phyloP scores from a whole-genome alignment of 768 basidiomycete species.

The Hemileccinum rubropunctum region DNA sequence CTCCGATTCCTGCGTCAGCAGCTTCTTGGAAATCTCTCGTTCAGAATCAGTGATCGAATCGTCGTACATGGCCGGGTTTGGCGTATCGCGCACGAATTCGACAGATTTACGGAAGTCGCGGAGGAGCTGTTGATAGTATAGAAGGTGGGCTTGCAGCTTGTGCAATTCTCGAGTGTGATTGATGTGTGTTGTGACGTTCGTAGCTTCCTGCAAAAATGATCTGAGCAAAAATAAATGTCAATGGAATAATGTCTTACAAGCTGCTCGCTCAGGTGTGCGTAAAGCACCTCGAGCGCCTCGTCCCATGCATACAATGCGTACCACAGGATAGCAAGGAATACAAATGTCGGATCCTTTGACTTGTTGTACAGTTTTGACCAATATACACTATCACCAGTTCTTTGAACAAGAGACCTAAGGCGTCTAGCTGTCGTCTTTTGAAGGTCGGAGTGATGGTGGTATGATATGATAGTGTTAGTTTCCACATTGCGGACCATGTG shows the following conservation, averaged over 20 bases:
- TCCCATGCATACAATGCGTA: constrained; percentile 64
- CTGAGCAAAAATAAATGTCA: neutral
- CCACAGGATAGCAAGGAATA: constrained; percentile 47
- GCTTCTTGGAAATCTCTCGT: neutral
- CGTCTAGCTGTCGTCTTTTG: constrained; percentile 28
- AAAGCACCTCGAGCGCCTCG: constrained; percentile 52
- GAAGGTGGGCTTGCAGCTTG: constrained; percentile 53
- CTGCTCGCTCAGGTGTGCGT: constrained; percentile 43
- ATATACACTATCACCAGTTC: constrained; percentile 36
- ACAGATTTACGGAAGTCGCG: constrained; percentile 54
- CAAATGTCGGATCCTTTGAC: constrained; percentile 32
- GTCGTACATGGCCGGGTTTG: constrained; percentile 45
- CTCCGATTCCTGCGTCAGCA: constrained; percentile 17
- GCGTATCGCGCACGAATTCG: constrained; percentile 45
- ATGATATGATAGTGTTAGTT: constrained; percentile 35
- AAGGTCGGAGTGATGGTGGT: constrained; percentile 27
- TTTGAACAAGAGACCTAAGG: constrained; percentile 29
- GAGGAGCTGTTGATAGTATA: constrained; percentile 54
- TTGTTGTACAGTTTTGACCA: constrained; percentile 33
- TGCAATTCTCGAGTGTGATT: constrained; percentile 52
- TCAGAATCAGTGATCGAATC: constrained; percentile 8
- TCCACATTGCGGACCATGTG: constrained; percentile 35
- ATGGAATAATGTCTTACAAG: constrained; percentile 34
- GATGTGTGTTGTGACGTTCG: constrained; percentile 37
- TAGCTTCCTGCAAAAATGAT: constrained; percentile 39